Evolutionary conservation across 2,329 filamentous ascomycete genomes (phyloP).

Genomic region (Ramularia collo-cygni): DNA sequence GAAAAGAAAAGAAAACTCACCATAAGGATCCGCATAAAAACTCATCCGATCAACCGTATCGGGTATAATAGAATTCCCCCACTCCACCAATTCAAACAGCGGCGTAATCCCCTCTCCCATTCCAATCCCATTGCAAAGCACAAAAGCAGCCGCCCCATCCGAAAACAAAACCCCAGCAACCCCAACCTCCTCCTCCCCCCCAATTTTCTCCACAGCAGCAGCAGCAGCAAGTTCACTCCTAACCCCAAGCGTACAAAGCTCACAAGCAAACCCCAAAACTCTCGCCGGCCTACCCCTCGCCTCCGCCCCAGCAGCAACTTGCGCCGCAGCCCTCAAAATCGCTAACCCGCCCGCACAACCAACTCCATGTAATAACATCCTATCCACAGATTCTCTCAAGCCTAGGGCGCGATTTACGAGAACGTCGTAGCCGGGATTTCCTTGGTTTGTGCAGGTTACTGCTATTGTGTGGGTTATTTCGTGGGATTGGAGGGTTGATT

Average conservation of each 20-base stretch:
- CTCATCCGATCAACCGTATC: neutral
- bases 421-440: constrained; percentile 35
- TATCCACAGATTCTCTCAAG: constrained; percentile 26
- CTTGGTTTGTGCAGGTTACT: constrained; percentile 33
- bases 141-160: constrained; percentile 60
- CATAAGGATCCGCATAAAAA: neutral
- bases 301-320: constrained; percentile 57
- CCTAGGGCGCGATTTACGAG: constrained; percentile 31
- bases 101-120: constrained; percentile 26
- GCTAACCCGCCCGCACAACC: constrained; percentile 36
- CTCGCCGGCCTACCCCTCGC: constrained; percentile 54
- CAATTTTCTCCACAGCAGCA: no score
- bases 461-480: constrained; percentile 35
- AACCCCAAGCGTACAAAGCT: constrained; percentile 47
- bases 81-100: neutral
- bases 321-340: constrained; percentile 44
- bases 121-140: constrained; percentile 59
- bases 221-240: constrained; percentile 50
- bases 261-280: constrained; percentile 58
- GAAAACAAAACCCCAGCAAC: constrained; percentile 63
- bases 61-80: neutral
- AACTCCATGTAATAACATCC: constrained; percentile 32
- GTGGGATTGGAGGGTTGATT: constrained; percentile 19
- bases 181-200: constrained; percentile 52
- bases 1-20: no score